Percentiles rank a stretch among this genome's conserved stretches.
These are phyloP conservation scores for Polygonum aviculare DNA, from an alignment of 148 eudicot genomes.

Conservation along the genomic window DNA sequence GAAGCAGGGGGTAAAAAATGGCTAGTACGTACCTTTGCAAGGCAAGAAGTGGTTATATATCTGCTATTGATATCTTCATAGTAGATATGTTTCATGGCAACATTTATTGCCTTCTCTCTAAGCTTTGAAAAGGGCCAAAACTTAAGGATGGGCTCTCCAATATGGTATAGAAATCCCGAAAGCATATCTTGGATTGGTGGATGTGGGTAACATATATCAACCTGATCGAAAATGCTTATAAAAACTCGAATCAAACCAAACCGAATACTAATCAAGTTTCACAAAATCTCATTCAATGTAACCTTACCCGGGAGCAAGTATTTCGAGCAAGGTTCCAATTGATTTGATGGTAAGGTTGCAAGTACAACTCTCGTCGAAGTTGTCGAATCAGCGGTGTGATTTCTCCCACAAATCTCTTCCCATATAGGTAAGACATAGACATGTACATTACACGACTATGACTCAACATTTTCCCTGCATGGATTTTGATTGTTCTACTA, in stretches of 20 bases:
- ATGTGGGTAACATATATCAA: constrained; percentile 40
- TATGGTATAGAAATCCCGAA: constrained; percentile 38
- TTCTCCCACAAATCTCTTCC: constrained; percentile 50
- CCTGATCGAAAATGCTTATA: constrained; percentile 14
- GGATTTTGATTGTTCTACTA: no score
- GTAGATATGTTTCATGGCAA: constrained; percentile 38
- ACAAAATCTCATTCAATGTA: no score
- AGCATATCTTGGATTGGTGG: constrained; percentile 33
- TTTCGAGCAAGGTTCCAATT: constrained; percentile 53
- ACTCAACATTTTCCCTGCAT: constrained; percentile 45
- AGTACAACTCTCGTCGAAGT: constrained; percentile 39
- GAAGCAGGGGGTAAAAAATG: no score
- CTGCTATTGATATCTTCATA: constrained; percentile 40
- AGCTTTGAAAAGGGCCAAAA: constrained; percentile 35
- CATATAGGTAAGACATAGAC: constrained; percentile 67
- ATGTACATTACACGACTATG: constrained; percentile 52
- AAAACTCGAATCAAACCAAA: no score
- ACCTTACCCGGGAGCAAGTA: background rate
- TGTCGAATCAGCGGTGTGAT: constrained; percentile 29
- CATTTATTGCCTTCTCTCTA: constrained; percentile 30
- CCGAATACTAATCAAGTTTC: no score
- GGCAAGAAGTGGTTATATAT: constrained; percentile 36
- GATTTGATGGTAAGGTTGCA: constrained; percentile 30
- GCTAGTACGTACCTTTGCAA: constrained; percentile 28
- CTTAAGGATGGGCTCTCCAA: constrained; percentile 34